phyloP scores from a whole-genome alignment of 2,329 filamentous ascomycete genomes.

The Atkinsonella texensis region DNA sequence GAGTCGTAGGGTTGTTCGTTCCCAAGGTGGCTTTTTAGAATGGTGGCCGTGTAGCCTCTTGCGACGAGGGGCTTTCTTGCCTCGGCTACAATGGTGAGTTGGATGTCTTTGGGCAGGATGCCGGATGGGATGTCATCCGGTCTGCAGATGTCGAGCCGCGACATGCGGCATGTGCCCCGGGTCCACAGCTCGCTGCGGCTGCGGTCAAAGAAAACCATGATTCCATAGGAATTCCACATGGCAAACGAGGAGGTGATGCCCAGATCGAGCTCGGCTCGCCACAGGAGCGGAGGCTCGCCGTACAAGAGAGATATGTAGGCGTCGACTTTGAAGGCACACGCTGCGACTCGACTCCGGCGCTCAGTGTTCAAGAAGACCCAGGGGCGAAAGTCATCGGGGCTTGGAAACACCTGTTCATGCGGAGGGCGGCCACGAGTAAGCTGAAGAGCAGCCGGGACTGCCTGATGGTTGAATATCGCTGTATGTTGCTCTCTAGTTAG shows the following conservation, averaged over 20 bases:
- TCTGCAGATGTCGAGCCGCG: conserved; percentile 17
- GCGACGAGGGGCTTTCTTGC: conserved; percentile 9
- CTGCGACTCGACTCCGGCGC: conserved; percentile 24
- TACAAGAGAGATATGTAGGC: conserved; percentile 21
- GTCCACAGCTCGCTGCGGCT: conserved; percentile 19
- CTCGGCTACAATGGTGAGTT: conserved; percentile 12
- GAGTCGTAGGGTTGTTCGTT: conserved; percentile 14
- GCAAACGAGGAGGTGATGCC: conserved; percentile 21
- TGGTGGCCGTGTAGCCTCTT: conserved; percentile 9
- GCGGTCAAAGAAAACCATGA: conserved; percentile 25
- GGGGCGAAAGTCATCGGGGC: conserved; percentile 26
- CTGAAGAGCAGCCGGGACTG: conserved; percentile 22
- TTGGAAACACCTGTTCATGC: conserved; percentile 25
- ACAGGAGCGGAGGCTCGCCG: conserved; percentile 20
- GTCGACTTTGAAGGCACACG: conserved; percentile 27
- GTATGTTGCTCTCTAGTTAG: neutral
- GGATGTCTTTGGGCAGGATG: conserved; percentile 22
- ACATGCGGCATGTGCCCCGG: conserved; percentile 18
- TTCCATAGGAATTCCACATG: conserved; percentile 25
- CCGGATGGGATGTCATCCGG: conserved; percentile 16
- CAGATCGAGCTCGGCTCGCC: conserved; percentile 25
- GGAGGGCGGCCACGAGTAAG: conserved; percentile 21
- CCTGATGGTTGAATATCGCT: conserved; percentile 21
- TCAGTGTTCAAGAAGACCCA: conserved; percentile 20
- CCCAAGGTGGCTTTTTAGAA: conserved; percentile 17